Evolutionary conservation across 2,329 filamentous ascomycete species (phyloP), one percentile per base, ranked within the genome.

Genomic region (Podosphaera fusca): DNA sequence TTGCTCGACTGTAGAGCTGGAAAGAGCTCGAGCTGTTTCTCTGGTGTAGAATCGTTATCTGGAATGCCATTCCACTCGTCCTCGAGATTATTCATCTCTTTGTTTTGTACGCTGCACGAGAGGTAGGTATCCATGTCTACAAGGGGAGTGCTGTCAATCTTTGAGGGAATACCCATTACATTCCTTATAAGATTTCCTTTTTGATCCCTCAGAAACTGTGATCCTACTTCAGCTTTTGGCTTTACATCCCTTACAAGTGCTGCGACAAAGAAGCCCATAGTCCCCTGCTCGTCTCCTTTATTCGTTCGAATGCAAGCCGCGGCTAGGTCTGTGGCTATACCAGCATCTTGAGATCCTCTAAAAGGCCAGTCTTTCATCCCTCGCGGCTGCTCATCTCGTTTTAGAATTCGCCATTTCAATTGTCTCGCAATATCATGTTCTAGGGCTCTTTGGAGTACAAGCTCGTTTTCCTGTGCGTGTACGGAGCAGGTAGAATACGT

Each of bases 221-320:
- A 55, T 29, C 61, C 63, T 29, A 59, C n/a, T 29, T 58, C 50
- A 4, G 21, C 50, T 21, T 56, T 12, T 8, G 42, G 12, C 10
- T 54, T 56, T 50, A 30, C 7, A 53, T 66, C 63, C 58, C 85
- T 74, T 2, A 87, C 76, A 69, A 98, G 95, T 0, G 77, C 87
- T n/a, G 81, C 87, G 29, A 95, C 85, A 64, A 98, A 98, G 70
- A 98, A 96, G 0, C 92, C 90, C 78, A 95, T 95, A 0, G 89
- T 85, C 0, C 88, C 87, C 60, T 84, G 79, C 8, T 81, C 82
- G 63, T 90, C 87, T 33, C 80, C 85, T 63, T 89, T 85, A 68
- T 85, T 82, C 36, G 87, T 86, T 58, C 90, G 75, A 57, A 95
- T 83, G 65, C 88, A 95, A 2, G 77, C 85, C 33, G 90, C 82